Base-by-base conservation (phyloP, 345 rosid genomes). In the Eucalyptus camaldulensis region DNA sequence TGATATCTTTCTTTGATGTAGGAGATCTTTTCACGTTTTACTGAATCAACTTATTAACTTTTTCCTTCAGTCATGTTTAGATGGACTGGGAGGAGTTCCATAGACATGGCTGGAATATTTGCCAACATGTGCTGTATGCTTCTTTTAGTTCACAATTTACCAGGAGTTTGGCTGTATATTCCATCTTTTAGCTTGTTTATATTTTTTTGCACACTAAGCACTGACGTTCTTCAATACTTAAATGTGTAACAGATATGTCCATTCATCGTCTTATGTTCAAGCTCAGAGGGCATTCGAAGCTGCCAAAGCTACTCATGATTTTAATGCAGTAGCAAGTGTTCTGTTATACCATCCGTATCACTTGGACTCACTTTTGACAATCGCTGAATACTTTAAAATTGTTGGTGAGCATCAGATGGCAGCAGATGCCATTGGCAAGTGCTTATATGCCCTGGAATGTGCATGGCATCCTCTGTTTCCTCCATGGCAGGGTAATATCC, bases 381-480 rank as follows among this genome's bases (percentile, higher is more conserved):
- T 97, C 94, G 98, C 99, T 4, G 99, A 97, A 86, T 97, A 96
- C 92, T 96, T 96, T 86, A 96, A 93, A 92, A 95, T 97, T 89
- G 93, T 87, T 72, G 98, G 97, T 44, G 99, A 97, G 88, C 97
- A 95, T 90, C 97, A 96, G 90, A 94, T 94, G 96, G 91, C 99
- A 60, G 97, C 98, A 37, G 98, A 97, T 93, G 94, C 98, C 67
- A 90, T 95, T 87, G 96, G 94, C 6, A 97, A 95, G 93, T 93
- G 98, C 92, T 92, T 97, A 90, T 96, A 95, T 89, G 99, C 95
- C 60, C 87, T 95, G 92, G 97, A 97, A 93, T 97, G 99, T 86
- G 98, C 97, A 2, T 97, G 99, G 98, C 96, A 94, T 92, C 96
- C 98, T 27, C 93, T 92, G 96, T 96, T 96, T 91, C 93, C 95